These are phyloP conservation scores for Blastobotrys terrestris DNA, from an alignment of 805 yeast species.

Conservation along the genomic window DNA sequence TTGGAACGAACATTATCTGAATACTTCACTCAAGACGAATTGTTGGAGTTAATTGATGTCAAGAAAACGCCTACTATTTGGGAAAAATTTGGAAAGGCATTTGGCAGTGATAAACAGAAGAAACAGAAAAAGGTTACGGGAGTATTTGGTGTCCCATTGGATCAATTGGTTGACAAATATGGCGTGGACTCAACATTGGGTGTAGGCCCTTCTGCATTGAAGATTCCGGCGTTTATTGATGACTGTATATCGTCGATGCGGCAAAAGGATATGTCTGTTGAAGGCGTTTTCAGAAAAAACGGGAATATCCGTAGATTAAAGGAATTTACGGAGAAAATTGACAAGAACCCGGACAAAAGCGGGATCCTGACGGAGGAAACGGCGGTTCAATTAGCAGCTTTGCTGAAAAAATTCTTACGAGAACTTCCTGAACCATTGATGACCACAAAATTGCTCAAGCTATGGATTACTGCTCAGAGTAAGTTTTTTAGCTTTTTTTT, in stretches of 20 bases:
- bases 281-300: slow-evolving; percentile 92
- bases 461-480: slow-evolving; percentile 55
- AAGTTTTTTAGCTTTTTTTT: slow-evolving; percentile 13
- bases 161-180: slow-evolving; percentile 53
- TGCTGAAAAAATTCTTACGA: slow-evolving; percentile 83
- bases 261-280: slow-evolving; percentile 88
- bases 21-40: slow-evolving; percentile 34
- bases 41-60: slow-evolving; percentile 33
- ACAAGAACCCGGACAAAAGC: slow-evolving; percentile 60
- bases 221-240: slow-evolving; percentile 81
- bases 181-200: slow-evolving; percentile 85
- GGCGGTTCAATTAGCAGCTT: slow-evolving; percentile 88
- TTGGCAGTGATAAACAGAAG: slow-evolving; percentile 18
- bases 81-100: slow-evolving; percentile 35
- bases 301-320: slow-evolving; percentile 85
- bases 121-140: slow-evolving; percentile 25
- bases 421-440: slow-evolving; percentile 90
- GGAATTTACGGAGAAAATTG: slow-evolving; percentile 66
- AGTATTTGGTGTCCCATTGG: slow-evolving; percentile 78
- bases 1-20: slow-evolving; percentile 31
- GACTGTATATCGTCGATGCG: slow-evolving; percentile 78
- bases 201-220: slow-evolving; percentile 69
- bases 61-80: slow-evolving; percentile 38
- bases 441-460: slow-evolving; percentile 64
- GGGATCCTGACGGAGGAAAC: slow-evolving; percentile 71